Evolutionary conservation across 768 basidiomycete species (phyloP), one percentile per base, ranked within the genome.

Genomic region (Termitomyces eurrhizus): DNA sequence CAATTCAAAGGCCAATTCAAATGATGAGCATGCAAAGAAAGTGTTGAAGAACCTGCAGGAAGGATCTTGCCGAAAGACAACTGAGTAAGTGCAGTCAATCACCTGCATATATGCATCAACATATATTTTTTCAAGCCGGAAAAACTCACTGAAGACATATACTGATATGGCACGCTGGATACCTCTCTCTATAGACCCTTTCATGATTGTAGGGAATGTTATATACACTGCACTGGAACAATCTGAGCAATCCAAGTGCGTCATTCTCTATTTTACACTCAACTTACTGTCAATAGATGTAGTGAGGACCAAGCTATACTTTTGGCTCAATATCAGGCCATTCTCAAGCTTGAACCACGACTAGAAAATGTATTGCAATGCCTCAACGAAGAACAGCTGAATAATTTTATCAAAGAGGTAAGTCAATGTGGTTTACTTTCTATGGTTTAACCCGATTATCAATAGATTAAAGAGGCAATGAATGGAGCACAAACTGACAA

Each of bases 361-460:
- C 18, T 33, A n/a, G 7, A 48, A 14, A 26, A 48, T 49, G 5
- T 3, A 73, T 74, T 0, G 74, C 29, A 29, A 14, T 24, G 16
- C 39, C 59, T 66, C 4, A 73, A 74, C 0, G 74, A 8, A 41
- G 3, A 11, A 42, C 18, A 33, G 13, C 49, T 50, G 3, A 7
- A 32, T 16, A 32, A 32, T 18, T 49, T 49, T 5, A 49, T 49
- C 16, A 32, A 49, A 29, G 16, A 49, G 13, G 29, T 49, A 32
- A 7, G 29, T 49, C 7, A 7, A 32, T 13, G 5, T 24, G 11
- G 12, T 45, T 0, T 18, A 41, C n/a, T n/a, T 45, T 11, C 12
- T 29, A 44, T 26, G 13, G n/a, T 4, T n/a, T 24, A n/a, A 18
- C 24, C 21, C 24, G 26, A 50, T 50, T 33, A 14, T 50, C 8